Evolutionary conservation across 2,329 filamentous ascomycete genomes (phyloP).

Genomic region (Xylaria sp.): DNA sequence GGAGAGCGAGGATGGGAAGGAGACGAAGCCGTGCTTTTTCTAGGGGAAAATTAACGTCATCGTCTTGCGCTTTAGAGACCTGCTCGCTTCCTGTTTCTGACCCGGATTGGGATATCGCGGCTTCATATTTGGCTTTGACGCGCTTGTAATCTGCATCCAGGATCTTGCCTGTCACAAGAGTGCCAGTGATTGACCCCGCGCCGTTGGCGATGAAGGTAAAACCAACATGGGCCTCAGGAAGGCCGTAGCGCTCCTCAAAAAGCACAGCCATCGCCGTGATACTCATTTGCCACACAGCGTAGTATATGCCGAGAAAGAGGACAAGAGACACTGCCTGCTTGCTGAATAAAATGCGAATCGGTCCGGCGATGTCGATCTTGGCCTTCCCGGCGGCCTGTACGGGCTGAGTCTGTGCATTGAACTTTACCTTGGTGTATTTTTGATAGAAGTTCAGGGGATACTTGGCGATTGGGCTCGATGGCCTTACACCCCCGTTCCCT

Average conservation of each 20-base stretch:
- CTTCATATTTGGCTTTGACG: slow-evolving; percentile 43
- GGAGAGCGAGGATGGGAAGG: slow-evolving; percentile 49
- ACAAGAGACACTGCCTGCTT: slow-evolving; percentile 52
- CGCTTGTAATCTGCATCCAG: slow-evolving; percentile 57
- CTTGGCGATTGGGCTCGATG: slow-evolving; percentile 31
- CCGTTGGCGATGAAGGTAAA: slow-evolving; percentile 62
- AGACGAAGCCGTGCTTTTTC: slow-evolving; percentile 58
- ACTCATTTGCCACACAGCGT: slow-evolving; percentile 61
- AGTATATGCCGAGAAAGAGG: slow-evolving; percentile 55
- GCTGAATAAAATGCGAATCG: slow-evolving; percentile 53
- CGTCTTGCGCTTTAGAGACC: slow-evolving; percentile 1
- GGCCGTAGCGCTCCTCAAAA: slow-evolving; percentile 50
- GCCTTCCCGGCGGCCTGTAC: slow-evolving; percentile 38
- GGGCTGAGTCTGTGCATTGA: slow-evolving; percentile 22
- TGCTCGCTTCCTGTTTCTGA: neutral
- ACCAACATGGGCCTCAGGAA: slow-evolving; percentile 52
- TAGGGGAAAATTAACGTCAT: slow-evolving; percentile 47
- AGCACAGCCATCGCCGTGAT: slow-evolving; percentile 59
- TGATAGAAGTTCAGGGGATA: slow-evolving; percentile 45
- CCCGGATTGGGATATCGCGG: neutral
- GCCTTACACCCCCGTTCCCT: slow-evolving; percentile 45
- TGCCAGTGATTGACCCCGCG: slow-evolving; percentile 59
- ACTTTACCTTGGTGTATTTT: slow-evolving; percentile 36
- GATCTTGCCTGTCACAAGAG: slow-evolving; percentile 56
- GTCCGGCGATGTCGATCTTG: slow-evolving; percentile 50